Evolutionary conservation across 2,329 filamentous ascomycete species (phyloP).

Genomic region (Coniochaeta pulveracea): DNA sequence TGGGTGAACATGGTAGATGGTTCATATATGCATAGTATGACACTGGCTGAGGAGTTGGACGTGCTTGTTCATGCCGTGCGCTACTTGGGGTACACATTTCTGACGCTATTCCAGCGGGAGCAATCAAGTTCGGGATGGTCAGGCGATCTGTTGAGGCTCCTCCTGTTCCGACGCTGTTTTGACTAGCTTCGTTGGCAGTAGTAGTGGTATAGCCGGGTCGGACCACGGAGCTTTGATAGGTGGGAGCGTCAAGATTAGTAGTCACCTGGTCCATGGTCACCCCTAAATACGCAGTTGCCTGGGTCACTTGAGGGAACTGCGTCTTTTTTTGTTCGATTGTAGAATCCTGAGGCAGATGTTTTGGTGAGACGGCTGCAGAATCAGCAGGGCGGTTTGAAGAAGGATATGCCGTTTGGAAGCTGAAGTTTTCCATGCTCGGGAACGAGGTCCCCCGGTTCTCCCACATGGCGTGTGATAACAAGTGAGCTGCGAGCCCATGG

Average conservation of each 20-base stretch:
- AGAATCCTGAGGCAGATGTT: slow-evolving; percentile 16
- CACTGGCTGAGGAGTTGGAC: no score
- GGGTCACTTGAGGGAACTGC: background rate
- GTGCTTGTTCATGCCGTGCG: no score
- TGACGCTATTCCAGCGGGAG: no score
- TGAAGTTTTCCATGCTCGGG: slow-evolving; percentile 21
- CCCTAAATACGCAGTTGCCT: background rate
- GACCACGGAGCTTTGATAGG: background rate
- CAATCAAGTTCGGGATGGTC: background rate
- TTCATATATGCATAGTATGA: no score
- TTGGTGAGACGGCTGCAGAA: slow-evolving; percentile 24
- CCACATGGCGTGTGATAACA: slow-evolving; percentile 13
- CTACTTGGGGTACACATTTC: no score
- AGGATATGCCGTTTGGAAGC: slow-evolving; percentile 15
- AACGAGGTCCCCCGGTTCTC: slow-evolving; percentile 20
- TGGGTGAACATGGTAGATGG: no score
- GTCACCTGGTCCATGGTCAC: background rate
- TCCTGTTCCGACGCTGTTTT: background rate
- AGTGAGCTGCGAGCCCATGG: background rate
- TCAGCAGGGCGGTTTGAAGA: slow-evolving; percentile 7
- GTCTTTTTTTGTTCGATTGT: background rate
- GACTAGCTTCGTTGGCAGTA: background rate
- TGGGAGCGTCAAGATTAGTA: background rate
- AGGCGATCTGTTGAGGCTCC: background rate
- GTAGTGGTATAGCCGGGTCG: background rate